These are phyloP conservation scores for Pneumocystis murina DNA, from an alignment of 1,139 yeast genomes.

Conservation along the genomic window DNA sequence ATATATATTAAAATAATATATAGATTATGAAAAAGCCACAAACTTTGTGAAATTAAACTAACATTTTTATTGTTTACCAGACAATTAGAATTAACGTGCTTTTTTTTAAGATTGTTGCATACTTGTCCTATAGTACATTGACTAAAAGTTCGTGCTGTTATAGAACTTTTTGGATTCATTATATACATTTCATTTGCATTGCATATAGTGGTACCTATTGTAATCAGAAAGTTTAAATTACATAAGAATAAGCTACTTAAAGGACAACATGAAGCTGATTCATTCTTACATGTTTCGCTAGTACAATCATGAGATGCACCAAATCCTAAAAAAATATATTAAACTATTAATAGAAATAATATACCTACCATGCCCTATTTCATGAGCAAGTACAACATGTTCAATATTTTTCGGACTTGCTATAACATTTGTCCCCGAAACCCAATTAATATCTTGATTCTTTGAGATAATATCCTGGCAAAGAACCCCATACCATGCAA, in stretches of 20 bases:
- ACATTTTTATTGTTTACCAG: slow-evolving; percentile 24
- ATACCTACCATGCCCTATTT: slow-evolving; percentile 23
- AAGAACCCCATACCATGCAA: slow-evolving; percentile 28
- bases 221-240: slow-evolving; percentile 24
- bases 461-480: slow-evolving; percentile 19
- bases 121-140: slow-evolving; percentile 27
- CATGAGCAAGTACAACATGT: slow-evolving; percentile 30
- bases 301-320: slow-evolving; percentile 33
- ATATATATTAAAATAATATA: slow-evolving; percentile 1
- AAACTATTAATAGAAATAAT: neutral
- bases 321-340: slow-evolving; percentile 17
- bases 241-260: neutral
- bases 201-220: slow-evolving; percentile 21
- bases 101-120: slow-evolving; percentile 23
- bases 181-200: slow-evolving; percentile 24
- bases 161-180: slow-evolving; percentile 25
- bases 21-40: neutral
- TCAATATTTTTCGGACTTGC: slow-evolving; percentile 22
- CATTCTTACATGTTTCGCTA: slow-evolving; percentile 22
- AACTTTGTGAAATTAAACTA: slow-evolving; percentile 16
- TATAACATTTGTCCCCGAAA: slow-evolving; percentile 26
- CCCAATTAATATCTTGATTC: slow-evolving; percentile 13
- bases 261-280: slow-evolving; percentile 10
- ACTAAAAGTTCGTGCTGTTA: slow-evolving; percentile 22
- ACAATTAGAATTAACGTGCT: slow-evolving; percentile 24